A percentile compares a stretch with the other conserved stretches of the same genome.
These are phyloP conservation scores for Rhododendron molle DNA, from an alignment of 148 eudicot species.

Conservation along the genomic window DNA sequence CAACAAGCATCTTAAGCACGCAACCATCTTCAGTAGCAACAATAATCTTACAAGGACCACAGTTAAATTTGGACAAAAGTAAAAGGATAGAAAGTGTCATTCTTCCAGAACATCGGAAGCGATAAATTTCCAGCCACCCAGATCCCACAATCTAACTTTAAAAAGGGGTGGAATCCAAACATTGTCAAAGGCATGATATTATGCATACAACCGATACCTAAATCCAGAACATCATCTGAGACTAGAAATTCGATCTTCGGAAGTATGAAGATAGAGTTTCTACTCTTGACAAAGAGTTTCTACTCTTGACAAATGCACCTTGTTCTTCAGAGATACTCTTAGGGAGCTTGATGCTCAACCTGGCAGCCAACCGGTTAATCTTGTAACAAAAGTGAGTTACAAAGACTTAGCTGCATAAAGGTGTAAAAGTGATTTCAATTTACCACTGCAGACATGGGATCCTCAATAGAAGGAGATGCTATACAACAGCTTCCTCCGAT, in stretches of 20 bases:
- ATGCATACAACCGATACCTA: not conserved
- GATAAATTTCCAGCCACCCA: not conserved
- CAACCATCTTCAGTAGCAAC: not conserved
- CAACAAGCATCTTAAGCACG: no score
- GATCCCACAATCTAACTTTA: no score
- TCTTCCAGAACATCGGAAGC: not conserved
- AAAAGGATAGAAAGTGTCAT: not conserved
- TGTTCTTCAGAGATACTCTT: not conserved
- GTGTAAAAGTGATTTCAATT: not conserved
- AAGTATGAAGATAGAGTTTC: not conserved
- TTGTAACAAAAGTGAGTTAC: not conserved
- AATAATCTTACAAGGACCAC: not conserved
- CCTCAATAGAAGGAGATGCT: slow-evolving; percentile 75
- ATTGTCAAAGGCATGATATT: not conserved
- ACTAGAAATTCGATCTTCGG: not conserved
- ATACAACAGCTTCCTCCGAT: slow-evolving; percentile 73
- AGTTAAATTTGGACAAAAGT: not conserved
- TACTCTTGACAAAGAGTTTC: not conserved
- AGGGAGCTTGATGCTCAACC: not conserved
- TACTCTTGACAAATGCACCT: not conserved
- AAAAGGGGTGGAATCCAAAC: no score
- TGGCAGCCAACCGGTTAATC: not conserved
- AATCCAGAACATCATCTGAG: not conserved
- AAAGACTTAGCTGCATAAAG: not conserved
- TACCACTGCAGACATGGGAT: not conserved